A percentile compares a stretch with the other conserved stretches of the same genome.
phyloP scores from a whole-genome alignment of 345 rosid genomes.

The Populus ilicifolia region DNA sequence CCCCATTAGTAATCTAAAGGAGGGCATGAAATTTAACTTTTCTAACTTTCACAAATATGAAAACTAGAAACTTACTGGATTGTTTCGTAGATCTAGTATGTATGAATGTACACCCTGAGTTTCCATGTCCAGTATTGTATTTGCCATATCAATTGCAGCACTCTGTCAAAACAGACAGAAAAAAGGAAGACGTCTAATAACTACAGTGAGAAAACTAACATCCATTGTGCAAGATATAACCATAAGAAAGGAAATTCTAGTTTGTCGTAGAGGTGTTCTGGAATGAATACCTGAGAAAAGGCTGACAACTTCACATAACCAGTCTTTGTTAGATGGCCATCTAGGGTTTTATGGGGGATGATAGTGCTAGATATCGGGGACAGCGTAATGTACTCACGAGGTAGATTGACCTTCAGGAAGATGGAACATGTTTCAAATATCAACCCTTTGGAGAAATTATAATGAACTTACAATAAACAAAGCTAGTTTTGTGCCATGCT shows the following conservation, averaged over 20 bases:
- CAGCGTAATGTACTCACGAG: conserved; percentile 71
- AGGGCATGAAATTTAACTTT: not conserved
- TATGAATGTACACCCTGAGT: conserved; percentile 67
- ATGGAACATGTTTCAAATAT: conserved; percentile 3
- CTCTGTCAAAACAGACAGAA: conserved; percentile 38
- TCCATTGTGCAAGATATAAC: not conserved
- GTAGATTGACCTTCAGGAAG: conserved; percentile 58
- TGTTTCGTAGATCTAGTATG: conserved; percentile 81
- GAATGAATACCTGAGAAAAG: conserved; percentile 66
- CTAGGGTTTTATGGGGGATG: conserved; percentile 69
- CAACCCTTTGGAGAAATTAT: not conserved
- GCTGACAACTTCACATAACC: conserved; percentile 73
- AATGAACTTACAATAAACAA: not conserved
- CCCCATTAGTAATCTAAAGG: conserved; percentile 10
- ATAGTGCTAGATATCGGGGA: conserved; percentile 77
- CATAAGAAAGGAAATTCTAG: not conserved
- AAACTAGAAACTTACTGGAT: conserved; percentile 47
- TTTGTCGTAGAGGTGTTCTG: not conserved
- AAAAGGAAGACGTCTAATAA: not conserved
- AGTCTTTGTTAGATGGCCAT: conserved; percentile 59
- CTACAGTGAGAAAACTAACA: not conserved
- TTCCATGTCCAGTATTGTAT: conserved; percentile 71
- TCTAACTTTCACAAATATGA: not conserved
- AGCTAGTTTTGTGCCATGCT: not conserved
- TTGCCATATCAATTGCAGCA: conserved; percentile 75